Evolutionary conservation across 208 protist species (phyloP), one percentile per base, ranked within the genome.

Genomic region (Crithidia brevicula): DNA sequence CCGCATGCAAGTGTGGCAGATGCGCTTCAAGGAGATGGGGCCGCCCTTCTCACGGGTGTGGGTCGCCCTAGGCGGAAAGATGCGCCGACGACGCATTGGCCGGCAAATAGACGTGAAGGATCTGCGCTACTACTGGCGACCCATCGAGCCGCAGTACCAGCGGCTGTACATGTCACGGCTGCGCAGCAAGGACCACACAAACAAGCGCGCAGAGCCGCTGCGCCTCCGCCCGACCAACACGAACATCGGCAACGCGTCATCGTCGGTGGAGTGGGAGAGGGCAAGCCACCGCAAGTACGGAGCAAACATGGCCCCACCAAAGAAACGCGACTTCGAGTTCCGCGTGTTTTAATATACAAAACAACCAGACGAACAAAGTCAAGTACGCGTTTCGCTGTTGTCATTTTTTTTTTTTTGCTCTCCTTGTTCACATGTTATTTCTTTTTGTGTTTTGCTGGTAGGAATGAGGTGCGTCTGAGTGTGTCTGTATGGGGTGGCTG

Each of bases 21-120:
- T 94, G 77, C 85, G 91, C 36, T 96, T 96, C 75, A 96, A 96
- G 52, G 91, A 96, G 53, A 96, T 96, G 91, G 91, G 91, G 4
- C 87, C 91, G 4, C 56, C 81, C 1, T 92, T 88, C 65, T 96
- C 91, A 10, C 58, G 83, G 5, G 91, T 96, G 58, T 96, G 91
- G 88, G 91, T 96, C 13, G 91, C 91, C 22, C 86, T 96, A 8
- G 91, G 91, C 23, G 91, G 91, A 2, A 96, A 96, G 70, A 96
- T 96, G 91, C 85, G 91, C 28, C 91, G 88, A n/a, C 85, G 91
- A 5, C 91, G 91, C 46, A 89, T 96, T 72, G 91, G 91, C 0
- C 83, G 88, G 16, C 88, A 96, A 58, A 87, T 92, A 30, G 91
- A 96, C 57, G 82, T 96, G 50, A 96, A 96, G 73, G 91, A 96